phyloP scores from a whole-genome alignment of 2,329 filamentous ascomycete genomes.

The Aspergillus sp. region DNA sequence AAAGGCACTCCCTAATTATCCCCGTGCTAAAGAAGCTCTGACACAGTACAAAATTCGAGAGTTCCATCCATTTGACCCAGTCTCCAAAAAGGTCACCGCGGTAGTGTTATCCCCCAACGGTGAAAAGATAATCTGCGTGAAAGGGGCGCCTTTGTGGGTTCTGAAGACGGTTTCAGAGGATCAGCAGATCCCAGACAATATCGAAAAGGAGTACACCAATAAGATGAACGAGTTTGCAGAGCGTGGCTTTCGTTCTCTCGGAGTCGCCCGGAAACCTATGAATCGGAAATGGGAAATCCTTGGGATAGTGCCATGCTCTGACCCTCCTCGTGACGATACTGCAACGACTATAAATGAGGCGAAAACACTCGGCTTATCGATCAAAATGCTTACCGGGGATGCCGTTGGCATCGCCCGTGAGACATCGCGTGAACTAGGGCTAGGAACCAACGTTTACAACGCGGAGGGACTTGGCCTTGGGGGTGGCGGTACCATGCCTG shows the following conservation, averaged over 20 bases:
- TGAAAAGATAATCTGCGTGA: constrained; percentile 83
- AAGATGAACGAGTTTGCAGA: constrained; percentile 89
- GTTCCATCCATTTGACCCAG: constrained; percentile 86
- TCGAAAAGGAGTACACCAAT: constrained; percentile 85
- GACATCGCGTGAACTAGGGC: constrained; percentile 85
- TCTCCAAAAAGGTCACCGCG: constrained; percentile 89
- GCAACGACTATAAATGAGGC: constrained; percentile 88
- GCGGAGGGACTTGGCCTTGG: constrained; percentile 88
- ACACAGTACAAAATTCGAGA: constrained; percentile 81
- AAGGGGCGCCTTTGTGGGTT: constrained; percentile 86
- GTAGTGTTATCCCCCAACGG: constrained; percentile 80
- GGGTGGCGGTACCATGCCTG: constrained; percentile 87
- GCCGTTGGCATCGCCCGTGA: constrained; percentile 91
- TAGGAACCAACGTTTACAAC: constrained; percentile 92
- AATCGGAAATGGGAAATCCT: constrained; percentile 85
- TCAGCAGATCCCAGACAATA: constrained; percentile 71
- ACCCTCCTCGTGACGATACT: constrained; percentile 87
- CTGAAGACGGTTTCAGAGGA: constrained; percentile 85
- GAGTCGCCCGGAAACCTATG: constrained; percentile 86
- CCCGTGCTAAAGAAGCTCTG: constrained; percentile 75
- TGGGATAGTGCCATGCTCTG: constrained; percentile 91
- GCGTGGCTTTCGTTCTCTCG: constrained; percentile 90
- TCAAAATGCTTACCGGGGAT: constrained; percentile 96
- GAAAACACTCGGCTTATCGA: constrained; percentile 80
- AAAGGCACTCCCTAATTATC: constrained; percentile 79